These are phyloP conservation scores for carrot (Daucus carota) DNA, from an alignment of 129 eudicot species.

Conservation along the genomic window DNA sequence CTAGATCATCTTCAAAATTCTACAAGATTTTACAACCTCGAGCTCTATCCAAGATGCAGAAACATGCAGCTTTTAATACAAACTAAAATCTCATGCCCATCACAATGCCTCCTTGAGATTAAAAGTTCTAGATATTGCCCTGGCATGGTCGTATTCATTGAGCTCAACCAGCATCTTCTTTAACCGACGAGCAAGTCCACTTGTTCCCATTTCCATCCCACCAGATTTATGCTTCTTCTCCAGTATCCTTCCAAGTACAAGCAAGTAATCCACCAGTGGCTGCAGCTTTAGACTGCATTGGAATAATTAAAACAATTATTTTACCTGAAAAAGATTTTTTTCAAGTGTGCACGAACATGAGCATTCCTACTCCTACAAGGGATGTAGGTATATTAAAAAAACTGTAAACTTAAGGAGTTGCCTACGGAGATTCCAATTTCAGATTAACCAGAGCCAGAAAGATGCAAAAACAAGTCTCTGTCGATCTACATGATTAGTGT, in stretches of 20 bases:
- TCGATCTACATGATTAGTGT: neutral
- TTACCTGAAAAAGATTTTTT: neutral
- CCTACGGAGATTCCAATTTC: neutral
- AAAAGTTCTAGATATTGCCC: constrained; percentile 64
- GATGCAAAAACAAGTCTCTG: too few relatives aligned
- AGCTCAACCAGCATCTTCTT: constrained; percentile 94
- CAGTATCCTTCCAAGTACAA: constrained; percentile 46
- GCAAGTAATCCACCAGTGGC: constrained; percentile 68
- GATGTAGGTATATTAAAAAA: neutral
- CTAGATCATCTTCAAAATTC: neutral
- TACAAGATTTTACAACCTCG: constrained; percentile 14
- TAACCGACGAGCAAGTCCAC: constrained; percentile 68
- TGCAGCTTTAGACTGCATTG: constrained; percentile 58
- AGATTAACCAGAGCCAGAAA: too few relatives aligned
- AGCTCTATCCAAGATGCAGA: neutral
- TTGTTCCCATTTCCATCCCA: constrained; percentile 28
- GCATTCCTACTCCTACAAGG: neutral
- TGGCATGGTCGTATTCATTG: constrained; percentile 81
- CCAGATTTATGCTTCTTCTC: constrained; percentile 52
- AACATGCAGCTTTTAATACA: neutral
- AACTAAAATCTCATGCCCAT: neutral
- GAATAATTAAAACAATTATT: constrained; percentile 7
- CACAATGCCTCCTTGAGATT: constrained; percentile 81
- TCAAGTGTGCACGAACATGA: neutral
- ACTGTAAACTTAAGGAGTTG: neutral